phyloP scores from a whole-genome alignment of 352 stramenopile genomes.

The Globisporangium uncinulatum region DNA sequence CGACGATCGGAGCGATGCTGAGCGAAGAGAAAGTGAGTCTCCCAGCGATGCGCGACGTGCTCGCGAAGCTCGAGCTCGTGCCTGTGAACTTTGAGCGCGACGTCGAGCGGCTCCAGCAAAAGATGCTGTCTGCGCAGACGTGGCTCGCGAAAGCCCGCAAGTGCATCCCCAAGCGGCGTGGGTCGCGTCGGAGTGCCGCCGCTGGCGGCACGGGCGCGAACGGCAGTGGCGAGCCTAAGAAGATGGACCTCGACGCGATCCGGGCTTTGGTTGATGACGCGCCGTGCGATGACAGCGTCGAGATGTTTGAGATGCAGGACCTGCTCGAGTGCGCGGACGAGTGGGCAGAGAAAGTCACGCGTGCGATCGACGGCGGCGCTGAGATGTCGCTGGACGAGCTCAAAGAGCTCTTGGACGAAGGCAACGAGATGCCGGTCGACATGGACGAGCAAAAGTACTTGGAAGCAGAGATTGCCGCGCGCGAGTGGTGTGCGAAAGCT shows the following conservation, averaged over 20 bases:
- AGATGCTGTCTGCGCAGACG: slow-evolving; percentile 80
- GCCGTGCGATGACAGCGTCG: slow-evolving; percentile 77
- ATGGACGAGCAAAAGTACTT: slow-evolving; percentile 86
- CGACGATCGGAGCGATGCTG: slow-evolving; percentile 62
- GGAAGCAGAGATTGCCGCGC: slow-evolving; percentile 68
- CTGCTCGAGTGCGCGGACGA: slow-evolving; percentile 82
- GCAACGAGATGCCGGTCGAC: slow-evolving; percentile 79
- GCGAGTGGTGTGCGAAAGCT: slow-evolving; percentile 68
- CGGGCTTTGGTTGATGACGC: slow-evolving; percentile 79
- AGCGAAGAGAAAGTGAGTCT: slow-evolving; percentile 80
- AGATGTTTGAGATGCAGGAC: slow-evolving; percentile 89
- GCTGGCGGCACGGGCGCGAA: slow-evolving; percentile 13
- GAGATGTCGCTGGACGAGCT: slow-evolving; percentile 67
- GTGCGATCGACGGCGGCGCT: slow-evolving; percentile 65
- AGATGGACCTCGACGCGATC: slow-evolving; percentile 79
- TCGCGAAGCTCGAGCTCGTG: slow-evolving; percentile 79
- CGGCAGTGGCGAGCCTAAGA: slow-evolving; percentile 36
- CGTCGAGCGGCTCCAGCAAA: slow-evolving; percentile 75
- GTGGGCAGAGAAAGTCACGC: slow-evolving; percentile 73
- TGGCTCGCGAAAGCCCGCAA: slow-evolving; percentile 85
- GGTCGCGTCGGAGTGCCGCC: slow-evolving; percentile 31
- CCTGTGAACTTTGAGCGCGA: slow-evolving; percentile 80
- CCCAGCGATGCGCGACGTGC: slow-evolving; percentile 69
- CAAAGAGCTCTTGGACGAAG: slow-evolving; percentile 75
- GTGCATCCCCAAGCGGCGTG: slow-evolving; percentile 76